phyloP scores from a whole-genome alignment of 1,139 yeast species.

The Taphrina sp. region DNA sequence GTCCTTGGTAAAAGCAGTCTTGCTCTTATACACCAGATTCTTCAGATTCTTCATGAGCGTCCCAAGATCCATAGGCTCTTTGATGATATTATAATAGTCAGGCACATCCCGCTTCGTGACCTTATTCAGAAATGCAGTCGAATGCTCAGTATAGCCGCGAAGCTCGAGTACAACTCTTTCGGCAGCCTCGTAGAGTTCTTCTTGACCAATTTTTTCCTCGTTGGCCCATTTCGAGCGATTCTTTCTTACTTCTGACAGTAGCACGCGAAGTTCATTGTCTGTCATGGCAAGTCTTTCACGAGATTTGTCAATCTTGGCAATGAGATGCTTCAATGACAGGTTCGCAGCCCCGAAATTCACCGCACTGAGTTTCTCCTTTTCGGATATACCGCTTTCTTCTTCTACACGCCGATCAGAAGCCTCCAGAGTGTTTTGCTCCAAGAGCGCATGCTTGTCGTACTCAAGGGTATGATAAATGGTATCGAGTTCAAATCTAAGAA shows the following conservation, averaged over 20 bases:
- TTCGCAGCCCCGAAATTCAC: conserved; percentile 78
- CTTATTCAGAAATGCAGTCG: conserved; percentile 90
- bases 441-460: conserved; percentile 27
- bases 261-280: conserved; percentile 79
- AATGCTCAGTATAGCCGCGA: conserved; percentile 90
- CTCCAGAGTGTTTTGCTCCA: conserved; percentile 34
- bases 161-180: conserved; percentile 90
- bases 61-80: conserved; percentile 93
- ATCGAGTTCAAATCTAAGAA: conserved; percentile 16
- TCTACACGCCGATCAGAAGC: conserved; percentile 34
- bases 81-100: conserved; percentile 83
- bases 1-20: conserved; percentile 87
- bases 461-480: conserved; percentile 27
- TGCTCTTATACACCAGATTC: conserved; percentile 73
- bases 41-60: conserved; percentile 90
- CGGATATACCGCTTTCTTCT: conserved; percentile 37
- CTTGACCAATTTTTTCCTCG: conserved; percentile 93
- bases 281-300: conserved; percentile 71
- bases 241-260: conserved; percentile 88
- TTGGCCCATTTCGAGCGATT: conserved; percentile 97
- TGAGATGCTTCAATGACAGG: conserved; percentile 69
- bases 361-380: conserved; percentile 38
- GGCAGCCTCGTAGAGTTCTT: conserved; percentile 94
- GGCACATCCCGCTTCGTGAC: conserved; percentile 98
- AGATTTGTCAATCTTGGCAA: conserved; percentile 72